These are phyloP conservation scores for Naganishia vishniacii DNA, from an alignment of 768 basidiomycete genomes.

Conservation along the genomic window DNA sequence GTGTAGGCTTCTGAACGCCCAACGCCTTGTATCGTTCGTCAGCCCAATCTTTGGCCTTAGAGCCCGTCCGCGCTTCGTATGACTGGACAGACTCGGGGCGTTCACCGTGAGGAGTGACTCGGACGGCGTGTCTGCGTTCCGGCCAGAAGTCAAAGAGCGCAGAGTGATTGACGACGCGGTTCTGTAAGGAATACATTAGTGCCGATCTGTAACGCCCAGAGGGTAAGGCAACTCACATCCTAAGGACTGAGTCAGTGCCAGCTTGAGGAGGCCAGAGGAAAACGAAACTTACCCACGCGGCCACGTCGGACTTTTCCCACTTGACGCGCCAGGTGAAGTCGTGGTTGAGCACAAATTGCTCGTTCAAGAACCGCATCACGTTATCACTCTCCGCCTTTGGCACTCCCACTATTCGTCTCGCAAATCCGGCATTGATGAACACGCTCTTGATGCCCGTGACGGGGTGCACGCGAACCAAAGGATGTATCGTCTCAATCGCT, in stretches of 20 bases:
- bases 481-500: slow-evolving; percentile 56
- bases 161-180: slow-evolving; percentile 68
- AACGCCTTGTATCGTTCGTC: slow-evolving; percentile 66
- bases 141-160: slow-evolving; percentile 50
- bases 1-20: slow-evolving; percentile 49
- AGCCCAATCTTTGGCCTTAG: slow-evolving; percentile 67
- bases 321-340: slow-evolving; percentile 54
- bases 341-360: slow-evolving; percentile 63
- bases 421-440: slow-evolving; percentile 76
- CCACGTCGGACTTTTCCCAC: slow-evolving; percentile 70
- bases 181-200: slow-evolving; percentile 52
- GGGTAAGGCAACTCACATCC: slow-evolving; percentile 6
- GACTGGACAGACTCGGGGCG: slow-evolving; percentile 68
- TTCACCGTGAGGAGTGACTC: slow-evolving; percentile 76
- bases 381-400: slow-evolving; percentile 77
- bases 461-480: slow-evolving; percentile 69
- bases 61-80: slow-evolving; percentile 58
- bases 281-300: too few species aligned
- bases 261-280: too few species aligned
- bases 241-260: too few species aligned
- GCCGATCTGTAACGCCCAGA: neutral
- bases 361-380: slow-evolving; percentile 65
- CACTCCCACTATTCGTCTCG: slow-evolving; percentile 68
- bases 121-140: slow-evolving; percentile 64
- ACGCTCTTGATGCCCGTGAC: slow-evolving; percentile 78